Evolutionary conservation across 2,329 filamentous ascomycete genomes (phyloP), one percentile per base, ranked within the genome.

Genomic region (Fusarium chlamydosporum): DNA sequence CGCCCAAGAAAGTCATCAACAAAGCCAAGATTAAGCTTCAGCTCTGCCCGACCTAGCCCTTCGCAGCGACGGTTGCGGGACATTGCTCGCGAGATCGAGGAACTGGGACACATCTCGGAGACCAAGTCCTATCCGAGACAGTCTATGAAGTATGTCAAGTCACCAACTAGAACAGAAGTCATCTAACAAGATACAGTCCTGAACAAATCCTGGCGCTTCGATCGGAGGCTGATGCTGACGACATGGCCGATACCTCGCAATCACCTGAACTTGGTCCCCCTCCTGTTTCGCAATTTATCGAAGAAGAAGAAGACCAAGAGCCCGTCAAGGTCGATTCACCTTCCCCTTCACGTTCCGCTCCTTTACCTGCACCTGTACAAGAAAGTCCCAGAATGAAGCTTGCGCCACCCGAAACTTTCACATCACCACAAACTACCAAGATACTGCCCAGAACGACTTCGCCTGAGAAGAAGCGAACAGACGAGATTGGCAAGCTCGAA

Each of bases 201-300:
- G 86, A 89, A 9, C 87, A 92, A 71, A 88, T 92, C 38, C 78
- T 89, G 35, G 89, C 84, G n/a, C 80, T 89, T 33, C 82, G 83
- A 52, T 81, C 81, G 37, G 82, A 85, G 46, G 82, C 81, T 13
- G 80, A 83, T 52, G 82, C 77, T 8, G 77, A 77, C 43, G 80
- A 83, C 50, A 82, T 82, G 34, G 83, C 82, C 37, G 80, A 83
- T 57, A 82, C 82, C 34, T 84, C 82, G 43, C 87, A 90, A 40
- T 92, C 91, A 4, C 90, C 91, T 7, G 90, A 93, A 58, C 83
- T 93, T 43, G 91, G 90, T 0, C 86, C 88, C 6, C 88, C 88
- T 7, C 86, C 87, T 2, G 81, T 87, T 43, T 89, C 86, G 10
- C 82, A 85, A 58, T 87, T 85, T 66, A 83, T 88, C n/a, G 84